Evolutionary conservation across 768 basidiomycete genomes (phyloP), one percentile per base, ranked within the genome.

Genomic region (Serendipita indica): DNA sequence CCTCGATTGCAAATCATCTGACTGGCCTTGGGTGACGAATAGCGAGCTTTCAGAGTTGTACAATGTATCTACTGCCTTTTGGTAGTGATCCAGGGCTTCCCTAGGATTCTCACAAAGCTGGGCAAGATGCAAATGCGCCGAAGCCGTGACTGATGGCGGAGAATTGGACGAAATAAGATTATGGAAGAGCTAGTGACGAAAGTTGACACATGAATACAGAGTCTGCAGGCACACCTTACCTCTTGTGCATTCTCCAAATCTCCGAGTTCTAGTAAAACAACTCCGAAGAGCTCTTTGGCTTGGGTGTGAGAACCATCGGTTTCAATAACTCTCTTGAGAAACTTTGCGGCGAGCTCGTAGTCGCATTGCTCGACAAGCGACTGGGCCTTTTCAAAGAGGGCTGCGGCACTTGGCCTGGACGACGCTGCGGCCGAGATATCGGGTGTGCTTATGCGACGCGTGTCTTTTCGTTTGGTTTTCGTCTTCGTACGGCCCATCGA

Each of bases 61-160:
- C 18, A 89, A 71, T 57, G 86, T 77, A 64, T 84, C 82, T 57
- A 89, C 79, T 7, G 88, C 89, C n/a, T 82, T 75, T 66, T 83
- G 79, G 67, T 89, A 96, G 65, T 90, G 80, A 37, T 77, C 72
- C 18, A 94, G 70, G 2, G 89, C 87, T 39, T 73, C 67, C 52
- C 78, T 77, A 3, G 92, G 87, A 58, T 91, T 83, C 7, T 88
- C 86, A 52, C 75, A 79, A 16, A 90, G 72, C 67, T 96, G 91
- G 0, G 90, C 92, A 22, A 96, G 84, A 69, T 93, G 92, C 0
- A 93, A 75, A 71, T 92, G 79, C 10, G 86, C 88, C 32, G 89
- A 86, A 5, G 88, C 78, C 0, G 80, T 28, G 7, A 54, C 22
- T 16, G 10, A 20, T 54, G 20, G 4, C 10, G 49, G 10, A 10